Conservation (phyloP, 495 filamentous ascomycete genomes). For the Penicillium macrosclerotiorum region DNA sequence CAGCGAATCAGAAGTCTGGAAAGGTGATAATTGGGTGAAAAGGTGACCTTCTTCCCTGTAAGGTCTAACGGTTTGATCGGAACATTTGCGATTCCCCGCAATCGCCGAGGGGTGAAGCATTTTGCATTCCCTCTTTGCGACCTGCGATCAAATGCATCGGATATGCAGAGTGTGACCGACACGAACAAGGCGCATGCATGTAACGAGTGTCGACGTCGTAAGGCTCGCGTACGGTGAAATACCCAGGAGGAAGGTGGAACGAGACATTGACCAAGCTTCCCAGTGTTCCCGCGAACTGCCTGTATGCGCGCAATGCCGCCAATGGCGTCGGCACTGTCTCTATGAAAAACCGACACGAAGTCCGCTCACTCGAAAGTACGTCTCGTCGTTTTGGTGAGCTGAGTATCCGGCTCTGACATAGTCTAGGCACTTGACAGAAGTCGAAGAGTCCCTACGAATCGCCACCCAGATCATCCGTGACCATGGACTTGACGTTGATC, state of each 20-base stretch:
- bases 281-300: slow-evolving; percentile 7
- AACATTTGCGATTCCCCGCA: no score
- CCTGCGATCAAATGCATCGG: no score
- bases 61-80: no score
- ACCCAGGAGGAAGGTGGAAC: neutral
- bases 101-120: no score
- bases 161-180: slow-evolving; percentile 1
- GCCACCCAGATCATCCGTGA: slow-evolving; percentile 4
- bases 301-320: slow-evolving; percentile 6
- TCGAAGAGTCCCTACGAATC: slow-evolving; percentile 7
- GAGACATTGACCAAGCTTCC: neutral
- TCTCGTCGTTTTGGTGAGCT: neutral
- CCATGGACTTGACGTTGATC: slow-evolving; percentile 3
- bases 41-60: no score
- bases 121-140: no score
- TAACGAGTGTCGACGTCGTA: slow-evolving; percentile 3
- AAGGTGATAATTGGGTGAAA: no score
- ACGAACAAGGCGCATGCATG: slow-evolving; percentile 1
- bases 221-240: slow-evolving; percentile 1
- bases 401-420: neutral
- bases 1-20: no score
- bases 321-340: slow-evolving; percentile 4
- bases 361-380: neutral
- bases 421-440: slow-evolving; percentile 3
- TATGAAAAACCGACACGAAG: slow-evolving; percentile 6